These are phyloP conservation scores for Suillus lakei DNA, from an alignment of 768 basidiomycete species.

Conservation along the genomic window DNA sequence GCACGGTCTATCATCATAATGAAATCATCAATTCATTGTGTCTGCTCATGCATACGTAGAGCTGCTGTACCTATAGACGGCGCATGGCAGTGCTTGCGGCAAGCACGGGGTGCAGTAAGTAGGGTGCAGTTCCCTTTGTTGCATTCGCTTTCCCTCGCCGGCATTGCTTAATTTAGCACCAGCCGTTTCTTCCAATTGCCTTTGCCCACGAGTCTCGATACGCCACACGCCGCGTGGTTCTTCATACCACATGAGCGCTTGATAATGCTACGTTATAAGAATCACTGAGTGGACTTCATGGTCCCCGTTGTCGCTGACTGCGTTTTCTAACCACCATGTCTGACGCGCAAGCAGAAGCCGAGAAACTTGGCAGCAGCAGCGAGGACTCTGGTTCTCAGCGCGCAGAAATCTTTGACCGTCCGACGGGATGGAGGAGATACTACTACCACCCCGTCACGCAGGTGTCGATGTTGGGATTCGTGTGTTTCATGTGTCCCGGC, in stretches of 20 bases:
- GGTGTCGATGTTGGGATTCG: slow-evolving; percentile 64
- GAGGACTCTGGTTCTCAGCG: slow-evolving; percentile 32
- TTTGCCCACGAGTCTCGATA: slow-evolving; percentile 74
- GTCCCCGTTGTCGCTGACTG: background rate
- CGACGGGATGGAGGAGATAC: slow-evolving; percentile 54
- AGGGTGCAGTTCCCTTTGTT: background rate
- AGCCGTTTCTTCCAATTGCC: slow-evolving; percentile 33
- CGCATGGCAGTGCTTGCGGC: background rate
- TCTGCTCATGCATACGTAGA: background rate
- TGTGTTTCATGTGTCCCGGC: slow-evolving; percentile 64
- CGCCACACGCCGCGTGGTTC: slow-evolving; percentile 67
- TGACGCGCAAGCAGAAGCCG: slow-evolving; percentile 18
- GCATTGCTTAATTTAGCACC: slow-evolving; percentile 40
- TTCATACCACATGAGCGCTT: slow-evolving; percentile 6
- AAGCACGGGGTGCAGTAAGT: background rate
- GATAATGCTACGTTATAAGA: slow-evolving; percentile 7
- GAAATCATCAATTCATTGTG: background rate
- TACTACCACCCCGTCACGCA: slow-evolving; percentile 55
- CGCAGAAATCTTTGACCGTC: slow-evolving; percentile 47
- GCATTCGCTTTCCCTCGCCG: slow-evolving; percentile 51
- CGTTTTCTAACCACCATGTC: slow-evolving; percentile 23
- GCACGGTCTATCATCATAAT: background rate
- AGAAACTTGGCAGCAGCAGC: slow-evolving; percentile 30
- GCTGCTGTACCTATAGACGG: background rate
- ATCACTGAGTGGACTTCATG: background rate